Percentiles rank a stretch among this genome's conserved stretches.
Evolutionary conservation across 805 yeast species (phyloP).

Genomic region (Dipodascus geniculatus): DNA sequence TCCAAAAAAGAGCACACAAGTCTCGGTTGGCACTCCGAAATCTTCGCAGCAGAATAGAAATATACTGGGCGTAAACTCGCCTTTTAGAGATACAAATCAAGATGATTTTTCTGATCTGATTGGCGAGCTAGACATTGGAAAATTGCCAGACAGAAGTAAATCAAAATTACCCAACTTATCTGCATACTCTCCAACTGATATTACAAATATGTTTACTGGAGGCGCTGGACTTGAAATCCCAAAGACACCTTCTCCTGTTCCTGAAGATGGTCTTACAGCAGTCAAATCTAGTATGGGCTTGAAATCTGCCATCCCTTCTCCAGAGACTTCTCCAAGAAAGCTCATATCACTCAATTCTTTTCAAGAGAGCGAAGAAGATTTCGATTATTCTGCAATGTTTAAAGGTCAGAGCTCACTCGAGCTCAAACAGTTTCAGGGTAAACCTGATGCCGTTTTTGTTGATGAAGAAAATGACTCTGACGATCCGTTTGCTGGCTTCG

Average conservation of each 20-base stretch:
- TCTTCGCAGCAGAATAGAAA: neutral
- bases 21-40: neutral
- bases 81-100: constrained; percentile 7
- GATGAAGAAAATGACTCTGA: constrained; percentile 5
- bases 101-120: constrained; percentile 12
- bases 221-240: neutral
- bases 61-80: constrained; percentile 6
- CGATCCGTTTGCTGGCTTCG: constrained; percentile 10
- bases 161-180: neutral
- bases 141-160: neutral
- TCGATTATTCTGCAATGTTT: constrained; percentile 14
- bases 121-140: constrained; percentile 10
- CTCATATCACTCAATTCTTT: constrained; percentile 1
- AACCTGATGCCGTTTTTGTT: constrained; percentile 3
- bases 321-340: constrained; percentile 1
- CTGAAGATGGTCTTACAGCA: neutral
- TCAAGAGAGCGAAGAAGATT: constrained; percentile 12
- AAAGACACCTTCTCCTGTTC: neutral
- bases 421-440: neutral
- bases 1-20: neutral
- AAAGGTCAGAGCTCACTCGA: constrained; percentile 6
- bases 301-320: neutral
- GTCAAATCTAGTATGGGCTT: neutral
- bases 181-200: neutral
- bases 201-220: neutral